Conservation (phyloP, 306 rosid genomes). For the Leucaena leucocephala region DNA sequence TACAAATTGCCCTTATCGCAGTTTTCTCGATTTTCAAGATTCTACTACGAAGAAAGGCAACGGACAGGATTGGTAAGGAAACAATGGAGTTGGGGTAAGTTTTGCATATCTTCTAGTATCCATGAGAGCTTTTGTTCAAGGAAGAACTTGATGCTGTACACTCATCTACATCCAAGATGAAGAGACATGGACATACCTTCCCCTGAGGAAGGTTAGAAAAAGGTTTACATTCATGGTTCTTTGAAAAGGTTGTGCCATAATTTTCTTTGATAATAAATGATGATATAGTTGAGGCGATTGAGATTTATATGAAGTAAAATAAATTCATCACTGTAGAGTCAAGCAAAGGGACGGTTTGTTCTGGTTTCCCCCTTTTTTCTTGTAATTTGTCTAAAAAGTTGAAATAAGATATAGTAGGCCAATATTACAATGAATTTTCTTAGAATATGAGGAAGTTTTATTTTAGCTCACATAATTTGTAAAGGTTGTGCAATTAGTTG, state of each 20-base stretch:
- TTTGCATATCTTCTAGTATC: conserved; percentile 8
- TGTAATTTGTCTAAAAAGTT: conserved; percentile 24
- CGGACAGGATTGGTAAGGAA: conserved; percentile 33
- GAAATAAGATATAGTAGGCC: conserved; percentile 1
- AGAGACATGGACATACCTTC: conserved; percentile 27
- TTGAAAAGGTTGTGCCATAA: not conserved
- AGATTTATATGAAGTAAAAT: not conserved
- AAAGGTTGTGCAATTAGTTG: not conserved
- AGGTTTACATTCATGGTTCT: conserved; percentile 1
- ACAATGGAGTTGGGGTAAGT: conserved; percentile 10
- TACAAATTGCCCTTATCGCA: conserved; percentile 70
- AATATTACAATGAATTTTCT: not conserved
- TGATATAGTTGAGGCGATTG: not conserved
- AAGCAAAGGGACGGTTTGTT: conserved; percentile 23
- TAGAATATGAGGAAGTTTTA: not conserved
- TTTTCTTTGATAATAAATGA: not conserved
- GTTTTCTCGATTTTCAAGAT: conserved; percentile 64
- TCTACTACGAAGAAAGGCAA: conserved; percentile 48
- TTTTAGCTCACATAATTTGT: not conserved
- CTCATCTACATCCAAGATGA: conserved; percentile 33
- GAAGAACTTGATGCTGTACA: conserved; percentile 25
- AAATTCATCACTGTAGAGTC: conserved; percentile 52
- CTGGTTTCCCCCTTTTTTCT: not conserved
- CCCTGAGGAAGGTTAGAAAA: not conserved
- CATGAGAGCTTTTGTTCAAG: conserved; percentile 24